Evolutionary conservation across 106 monocot genomes (phyloP).

Genomic region (Dendrobium catenatum): DNA sequence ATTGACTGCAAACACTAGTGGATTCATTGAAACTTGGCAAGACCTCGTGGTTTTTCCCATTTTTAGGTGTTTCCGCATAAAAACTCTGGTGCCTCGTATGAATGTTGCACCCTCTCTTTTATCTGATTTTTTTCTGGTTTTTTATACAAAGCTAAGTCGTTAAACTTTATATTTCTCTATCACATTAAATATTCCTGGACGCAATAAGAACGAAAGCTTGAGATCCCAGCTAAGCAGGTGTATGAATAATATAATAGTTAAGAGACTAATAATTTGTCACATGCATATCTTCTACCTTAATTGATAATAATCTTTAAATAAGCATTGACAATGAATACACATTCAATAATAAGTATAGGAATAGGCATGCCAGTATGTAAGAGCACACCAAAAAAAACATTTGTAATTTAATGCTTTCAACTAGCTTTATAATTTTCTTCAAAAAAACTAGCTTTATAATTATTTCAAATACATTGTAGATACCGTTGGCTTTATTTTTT

Average conservation of each 20-base stretch:
- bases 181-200: too few species aligned
- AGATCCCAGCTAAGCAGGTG: neutral
- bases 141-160: too few species aligned
- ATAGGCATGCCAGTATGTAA: neutral
- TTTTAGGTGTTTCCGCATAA: too few species aligned
- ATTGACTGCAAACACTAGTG: too few species aligned
- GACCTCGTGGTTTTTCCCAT: too few species aligned
- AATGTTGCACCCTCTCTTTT: too few species aligned
- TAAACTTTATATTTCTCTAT: too few species aligned
- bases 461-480: neutral
- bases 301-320: neutral
- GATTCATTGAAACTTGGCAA: too few species aligned
- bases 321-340: neutral
- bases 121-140: too few species aligned
- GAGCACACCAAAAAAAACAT: neutral
- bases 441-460: neutral
- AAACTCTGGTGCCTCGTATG: too few species aligned
- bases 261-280: neutral
- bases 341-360: neutral
- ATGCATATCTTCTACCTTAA: neutral
- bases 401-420: neutral
- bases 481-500: neutral
- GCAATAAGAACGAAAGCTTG: neutral
- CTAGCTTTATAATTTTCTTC: neutral
- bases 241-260: neutral